Percentiles rank a stretch among this genome's conserved stretches.
Conservation (phyloP, 495 filamentous ascomycete genomes). For the Penicillium tannophilum region DNA sequence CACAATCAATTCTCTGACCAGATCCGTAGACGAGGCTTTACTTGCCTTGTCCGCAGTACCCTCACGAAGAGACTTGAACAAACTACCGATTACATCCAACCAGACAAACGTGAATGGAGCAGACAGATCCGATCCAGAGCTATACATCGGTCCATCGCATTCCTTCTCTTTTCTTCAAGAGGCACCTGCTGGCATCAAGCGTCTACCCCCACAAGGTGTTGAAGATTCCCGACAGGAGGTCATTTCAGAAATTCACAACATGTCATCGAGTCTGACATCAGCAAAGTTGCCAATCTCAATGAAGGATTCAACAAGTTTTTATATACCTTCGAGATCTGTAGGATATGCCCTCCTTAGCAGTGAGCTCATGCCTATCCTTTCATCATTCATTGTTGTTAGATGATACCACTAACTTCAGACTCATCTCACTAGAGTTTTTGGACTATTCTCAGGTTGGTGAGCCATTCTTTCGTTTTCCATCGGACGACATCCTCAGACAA, state of each 20-base stretch:
- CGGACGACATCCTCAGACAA: constrained; percentile 16
- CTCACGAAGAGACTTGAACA: background rate
- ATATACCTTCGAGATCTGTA: constrained; percentile 11
- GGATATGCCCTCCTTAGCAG: constrained; percentile 15
- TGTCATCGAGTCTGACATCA: constrained; percentile 5
- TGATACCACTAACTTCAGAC: background rate
- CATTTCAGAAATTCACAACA: constrained; percentile 16
- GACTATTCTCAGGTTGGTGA: constrained; percentile 10
- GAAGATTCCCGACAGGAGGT: constrained; percentile 7
- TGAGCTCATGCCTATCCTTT: background rate
- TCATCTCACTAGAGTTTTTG: constrained; percentile 8
- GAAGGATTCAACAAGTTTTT: background rate
- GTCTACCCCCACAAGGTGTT: background rate
- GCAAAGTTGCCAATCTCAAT: background rate
- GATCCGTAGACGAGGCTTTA: too few relatives aligned
- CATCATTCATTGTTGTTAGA: background rate
- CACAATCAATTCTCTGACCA: background rate
- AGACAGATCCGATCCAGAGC: background rate
- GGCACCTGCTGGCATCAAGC: constrained; percentile 9
- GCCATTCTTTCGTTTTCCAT: constrained; percentile 17
- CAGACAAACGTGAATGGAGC: background rate
- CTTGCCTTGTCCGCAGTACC: too few relatives aligned
- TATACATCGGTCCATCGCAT: constrained; percentile 18
- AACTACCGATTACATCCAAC: too few relatives aligned
- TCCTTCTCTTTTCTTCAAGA: constrained; percentile 19